These are phyloP conservation scores for Suillus bovinus DNA, from an alignment of 768 basidiomycete genomes.

Conservation along the genomic window DNA sequence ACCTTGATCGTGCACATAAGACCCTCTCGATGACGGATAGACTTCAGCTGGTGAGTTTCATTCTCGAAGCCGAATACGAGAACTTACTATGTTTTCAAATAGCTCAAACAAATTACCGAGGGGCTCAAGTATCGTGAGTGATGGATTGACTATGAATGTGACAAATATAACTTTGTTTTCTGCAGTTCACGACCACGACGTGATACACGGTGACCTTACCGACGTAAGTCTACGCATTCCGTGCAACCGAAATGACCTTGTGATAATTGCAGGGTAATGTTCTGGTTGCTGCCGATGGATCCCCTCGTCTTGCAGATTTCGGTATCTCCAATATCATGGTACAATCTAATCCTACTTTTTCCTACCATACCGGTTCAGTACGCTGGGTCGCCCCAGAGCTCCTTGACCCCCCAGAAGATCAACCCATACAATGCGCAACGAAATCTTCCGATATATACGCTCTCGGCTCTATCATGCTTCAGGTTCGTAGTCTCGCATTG, in stretches of 20 bases:
- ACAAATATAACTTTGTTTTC: not conserved
- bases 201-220: slow-evolving; percentile 15
- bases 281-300: slow-evolving; percentile 9
- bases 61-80: not conserved
- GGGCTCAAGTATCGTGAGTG: slow-evolving; percentile 41
- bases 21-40: slow-evolving; percentile 37
- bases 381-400: slow-evolving; percentile 22
- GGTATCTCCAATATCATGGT: slow-evolving; percentile 42
- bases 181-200: slow-evolving; percentile 9
- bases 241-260: not conserved
- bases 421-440: slow-evolving; percentile 9
- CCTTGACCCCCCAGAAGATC: slow-evolving; percentile 1
- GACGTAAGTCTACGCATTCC: not conserved
- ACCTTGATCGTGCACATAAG: slow-evolving; percentile 38
- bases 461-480: slow-evolving; percentile 22
- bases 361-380: slow-evolving; percentile 19
- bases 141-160: not conserved
- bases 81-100: not conserved
- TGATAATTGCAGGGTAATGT: slow-evolving; percentile 10
- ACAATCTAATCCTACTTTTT: slow-evolving; percentile 31
- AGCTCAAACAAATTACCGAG: slow-evolving; percentile 42
- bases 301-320: slow-evolving; percentile 35
- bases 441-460: slow-evolving; percentile 22
- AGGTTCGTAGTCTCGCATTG: slow-evolving; percentile 11
- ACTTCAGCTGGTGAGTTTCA: slow-evolving; percentile 33